Evolutionary conservation across 2,329 filamentous ascomycete genomes (phyloP), one percentile per base, ranked within the genome.

Genomic region (Mollisia scopiformis): DNA sequence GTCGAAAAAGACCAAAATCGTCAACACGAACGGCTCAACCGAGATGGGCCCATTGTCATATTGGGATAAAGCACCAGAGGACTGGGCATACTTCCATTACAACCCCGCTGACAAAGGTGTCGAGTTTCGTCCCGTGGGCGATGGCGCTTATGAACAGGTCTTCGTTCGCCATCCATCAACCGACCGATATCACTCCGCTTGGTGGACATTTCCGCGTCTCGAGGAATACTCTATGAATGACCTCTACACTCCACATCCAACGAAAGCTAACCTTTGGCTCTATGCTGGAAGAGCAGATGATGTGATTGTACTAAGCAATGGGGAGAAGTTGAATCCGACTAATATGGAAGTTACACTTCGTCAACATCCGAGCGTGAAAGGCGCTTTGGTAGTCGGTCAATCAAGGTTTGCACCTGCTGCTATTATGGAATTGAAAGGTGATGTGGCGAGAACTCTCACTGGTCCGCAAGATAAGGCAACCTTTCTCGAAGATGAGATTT

Each of bases 301-400:
- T 65, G 71, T 79, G 14, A 75, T 80, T 43, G 76, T 79, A 0
- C 68, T 79, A n/a, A 74, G 71, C 30, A 79, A 77, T 55, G 79
- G 79, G 4, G 77, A 79, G 57, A 81, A 80, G 62, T 72, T 79
- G 51, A 78, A 79, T 39, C 78, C 79, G 0, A 62, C 76, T 5
- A 66, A 68, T 1, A 74, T 78, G 69, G 78, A 80, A 62, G 67
- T 62, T 30, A 68, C 70, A 6, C 72, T 80, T 8, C 68, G 67
- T 28, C 62, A 61, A 2, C 74, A 78, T 58, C 72, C 52, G 1
- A 19, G 31, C 28, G 68, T 79, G 1, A 59, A 66, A 1, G 64
- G 68, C 8, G 72, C 73, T 3, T 41, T 78, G 1, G 63, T 79
- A 3, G 61, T 74, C 43, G 77, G 77, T 0, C 68, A 75, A 30